Conservation (phyloP, 139 green algal species). For the Haematococcus lacustris region DNA sequence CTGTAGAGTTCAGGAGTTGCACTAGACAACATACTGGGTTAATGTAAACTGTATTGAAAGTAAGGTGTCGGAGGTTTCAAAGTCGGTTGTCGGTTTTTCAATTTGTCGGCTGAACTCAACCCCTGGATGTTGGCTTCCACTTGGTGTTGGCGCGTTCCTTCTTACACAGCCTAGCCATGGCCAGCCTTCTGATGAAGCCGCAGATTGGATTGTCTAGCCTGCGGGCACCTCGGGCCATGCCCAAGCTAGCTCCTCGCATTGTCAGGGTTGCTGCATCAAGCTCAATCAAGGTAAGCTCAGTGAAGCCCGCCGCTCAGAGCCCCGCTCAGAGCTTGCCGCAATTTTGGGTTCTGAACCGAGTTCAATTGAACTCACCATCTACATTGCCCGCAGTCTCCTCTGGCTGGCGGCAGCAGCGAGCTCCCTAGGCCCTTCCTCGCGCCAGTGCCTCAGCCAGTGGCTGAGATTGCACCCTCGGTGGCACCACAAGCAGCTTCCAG, state of each 20-base stretch:
- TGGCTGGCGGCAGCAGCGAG: neutral
- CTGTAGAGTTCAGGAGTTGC: too few relatives aligned
- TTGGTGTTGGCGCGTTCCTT: too few relatives aligned
- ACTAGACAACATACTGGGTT: too few relatives aligned
- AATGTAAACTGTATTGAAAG: too few relatives aligned
- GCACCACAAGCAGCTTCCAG: neutral
- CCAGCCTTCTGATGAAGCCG: too few relatives aligned
- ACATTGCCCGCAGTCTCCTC: neutral
- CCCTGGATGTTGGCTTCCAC: too few relatives aligned
- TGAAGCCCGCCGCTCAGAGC: neutral
- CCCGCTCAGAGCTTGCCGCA: neutral
- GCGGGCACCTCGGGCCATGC: neutral
- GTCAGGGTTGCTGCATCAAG: neutral
- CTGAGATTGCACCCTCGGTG: neutral
- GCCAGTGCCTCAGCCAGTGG: neutral
- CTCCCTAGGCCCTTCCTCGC: neutral
- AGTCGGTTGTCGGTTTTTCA: too few relatives aligned
- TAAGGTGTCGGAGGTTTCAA: too few relatives aligned
- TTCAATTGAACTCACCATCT: neutral
- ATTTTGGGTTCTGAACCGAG: neutral
- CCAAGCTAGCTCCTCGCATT: constrained; percentile 6
- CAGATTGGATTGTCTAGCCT: too few relatives aligned
- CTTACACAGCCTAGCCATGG: too few relatives aligned
- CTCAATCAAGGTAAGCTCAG: constrained; percentile 6
- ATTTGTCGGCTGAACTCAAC: too few relatives aligned